Base-by-base conservation (phyloP, 202 grass and related monocot species). In the Miscanthus sacchariflorus region DNA sequence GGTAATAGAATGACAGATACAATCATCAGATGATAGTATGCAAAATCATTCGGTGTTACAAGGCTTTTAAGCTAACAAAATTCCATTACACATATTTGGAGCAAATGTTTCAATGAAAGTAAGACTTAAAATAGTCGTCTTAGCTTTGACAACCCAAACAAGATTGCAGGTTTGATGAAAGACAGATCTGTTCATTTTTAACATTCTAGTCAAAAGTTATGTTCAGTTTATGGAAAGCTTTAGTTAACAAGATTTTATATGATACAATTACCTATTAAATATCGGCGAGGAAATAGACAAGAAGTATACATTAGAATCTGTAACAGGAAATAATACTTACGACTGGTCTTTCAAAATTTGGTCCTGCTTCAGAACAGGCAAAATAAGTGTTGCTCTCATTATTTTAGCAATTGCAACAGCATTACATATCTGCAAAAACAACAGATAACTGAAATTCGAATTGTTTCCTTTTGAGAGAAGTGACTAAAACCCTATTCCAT, bases 311-410 rank as follows among this genome's bases (percentile, higher is more conserved):
- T 27, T 65, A 70, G 12, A 83, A 74, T 9, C 19, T 58, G 74
- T 18, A 90, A 68, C 27, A 75, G 19, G 12, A 79, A 83, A 35
- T 21, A 30, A 30, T 74, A 46, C 83, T 84, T 88, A 96, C 92
- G 90, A 90, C n/a, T 91, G 87, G 56, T 96, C 94, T 87, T 94
- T 96, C 94, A 90, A 94, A 83, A 96, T 96, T 84, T 96, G 94
- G 52, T 96, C 92, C 89, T 93, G 88, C 88, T 96, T 94, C 48
- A 96, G 77, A 81, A 92, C 89, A 67, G 94, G 94, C 49, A 96
- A 87, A 85, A 96, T 94, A 89, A 96, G 92, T 23, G 92, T 93
- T 85, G 92, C 90, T 36, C 73, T 86, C 90, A 96, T 94, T 86
- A 92, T 94, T 82, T 87, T 96, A 72, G 94, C 94, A 82, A 96